These are phyloP conservation scores for Laburnicola sp. DNA, from an alignment of 2,329 filamentous ascomycete species.

Conservation along the genomic window DNA sequence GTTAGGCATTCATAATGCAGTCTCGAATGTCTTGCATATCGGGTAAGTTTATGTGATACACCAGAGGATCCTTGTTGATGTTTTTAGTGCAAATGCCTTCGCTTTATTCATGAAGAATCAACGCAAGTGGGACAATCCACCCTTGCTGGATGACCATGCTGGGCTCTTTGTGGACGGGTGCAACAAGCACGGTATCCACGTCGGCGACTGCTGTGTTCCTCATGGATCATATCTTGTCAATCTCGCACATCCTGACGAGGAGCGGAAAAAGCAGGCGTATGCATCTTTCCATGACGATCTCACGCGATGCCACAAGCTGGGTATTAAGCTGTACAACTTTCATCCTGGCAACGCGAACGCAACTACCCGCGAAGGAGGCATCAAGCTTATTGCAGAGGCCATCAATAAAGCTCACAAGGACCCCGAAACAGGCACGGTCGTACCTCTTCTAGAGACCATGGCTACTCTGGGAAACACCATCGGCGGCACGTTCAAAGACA, in stretches of 20 bases:
- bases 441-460: slow-evolving; percentile 94
- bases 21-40: slow-evolving; percentile 76
- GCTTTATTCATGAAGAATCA: slow-evolving; percentile 96
- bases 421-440: slow-evolving; percentile 65
- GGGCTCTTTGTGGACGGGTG: slow-evolving; percentile 72
- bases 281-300: slow-evolving; percentile 85
- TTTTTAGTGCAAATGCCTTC: slow-evolving; percentile 76
- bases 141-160: slow-evolving; percentile 68
- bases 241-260: slow-evolving; percentile 78
- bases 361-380: slow-evolving; percentile 68
- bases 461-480: slow-evolving; percentile 83
- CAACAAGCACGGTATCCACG: slow-evolving; percentile 70
- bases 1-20: slow-evolving; percentile 82
- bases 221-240: slow-evolving; percentile 98
- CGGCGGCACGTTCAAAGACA: slow-evolving; percentile 81
- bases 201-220: slow-evolving; percentile 75
- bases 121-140: slow-evolving; percentile 87
- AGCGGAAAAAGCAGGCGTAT: slow-evolving; percentile 85
- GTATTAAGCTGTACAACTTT: slow-evolving; percentile 95
- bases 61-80: slow-evolving; percentile 25
- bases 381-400: slow-evolving; percentile 76
- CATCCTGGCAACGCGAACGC: slow-evolving; percentile 82
- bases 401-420: slow-evolving; percentile 80
- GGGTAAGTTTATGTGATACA: slow-evolving; percentile 51
- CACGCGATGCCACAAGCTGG: slow-evolving; percentile 78